These are phyloP conservation scores for Rehmannia glutinosa DNA, from an alignment of 257 asterid genomes.

Conservation along the genomic window DNA sequence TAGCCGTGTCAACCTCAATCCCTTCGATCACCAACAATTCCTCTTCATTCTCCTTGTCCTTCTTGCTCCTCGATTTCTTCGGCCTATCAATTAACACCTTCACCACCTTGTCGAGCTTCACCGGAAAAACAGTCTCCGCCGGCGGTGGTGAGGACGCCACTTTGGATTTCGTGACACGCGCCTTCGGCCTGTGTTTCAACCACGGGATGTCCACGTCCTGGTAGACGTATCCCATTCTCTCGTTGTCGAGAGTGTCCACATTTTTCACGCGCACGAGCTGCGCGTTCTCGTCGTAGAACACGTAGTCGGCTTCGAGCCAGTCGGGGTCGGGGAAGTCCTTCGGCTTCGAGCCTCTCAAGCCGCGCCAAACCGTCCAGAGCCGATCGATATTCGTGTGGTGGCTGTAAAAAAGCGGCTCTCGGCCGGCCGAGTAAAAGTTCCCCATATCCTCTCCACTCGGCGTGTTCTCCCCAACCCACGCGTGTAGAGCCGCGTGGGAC, in stretches of 20 bases:
- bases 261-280: conserved; percentile 33
- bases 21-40: conserved; percentile 40
- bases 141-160: conserved; percentile 20
- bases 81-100: conserved; percentile 41
- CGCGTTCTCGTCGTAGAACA: conserved; percentile 42
- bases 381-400: conserved; percentile 46
- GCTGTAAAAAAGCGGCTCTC: conserved; percentile 34
- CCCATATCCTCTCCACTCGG: conserved; percentile 43
- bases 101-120: conserved; percentile 34
- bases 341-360: conserved; percentile 20
- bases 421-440: conserved; percentile 37
- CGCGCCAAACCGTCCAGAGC: conserved; percentile 42
- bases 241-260: conserved; percentile 26
- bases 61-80: conserved; percentile 29
- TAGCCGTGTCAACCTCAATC: conserved; percentile 28
- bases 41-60: conserved; percentile 31
- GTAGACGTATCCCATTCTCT: conserved; percentile 32
- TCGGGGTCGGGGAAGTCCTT: conserved; percentile 31
- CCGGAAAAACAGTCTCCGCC: conserved; percentile 23
- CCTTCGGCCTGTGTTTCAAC: conserved; percentile 29
- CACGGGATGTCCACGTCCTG: conserved; percentile 38
- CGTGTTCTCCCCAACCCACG: conserved; percentile 36
- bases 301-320: conserved; percentile 31
- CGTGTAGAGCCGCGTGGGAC: conserved; percentile 33
- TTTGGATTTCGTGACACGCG: conserved; percentile 23